Evolutionary conservation across 2,329 filamentous ascomycete species (phyloP), one percentile per base, ranked within the genome.

Genomic region (Scedosporium apiospermum): DNA sequence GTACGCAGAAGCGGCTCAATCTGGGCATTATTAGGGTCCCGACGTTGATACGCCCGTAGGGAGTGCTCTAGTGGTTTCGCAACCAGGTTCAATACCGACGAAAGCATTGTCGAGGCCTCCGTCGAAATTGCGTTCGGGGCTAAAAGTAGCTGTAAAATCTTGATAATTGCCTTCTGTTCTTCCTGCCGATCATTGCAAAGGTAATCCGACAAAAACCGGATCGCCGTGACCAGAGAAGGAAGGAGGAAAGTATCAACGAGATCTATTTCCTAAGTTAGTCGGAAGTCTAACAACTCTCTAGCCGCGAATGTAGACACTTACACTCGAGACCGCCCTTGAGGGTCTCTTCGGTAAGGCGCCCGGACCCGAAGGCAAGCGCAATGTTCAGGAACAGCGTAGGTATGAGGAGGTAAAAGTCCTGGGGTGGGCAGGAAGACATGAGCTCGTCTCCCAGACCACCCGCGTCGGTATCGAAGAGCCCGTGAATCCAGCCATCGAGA

Each of bases 401-500:
- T 14, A 92, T 85, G 3, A 95, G 79, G 18, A 90, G 76, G 68
- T 93, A 93, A 70, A 95, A 95, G 46, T 92, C 87, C 69, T 93
- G 90, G 1, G 91, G 91, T 1, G 88, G 86, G 68, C 90, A 95
- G 1, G 88, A 89, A 7, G 89, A 87, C 84, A 93, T 90, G 6
- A 93, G 77, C 63, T 93, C 90, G 68, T 95, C 90, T 6, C 86
- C 86, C 3, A 95, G 82, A 0, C 88, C 89, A 42, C 86, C 84
- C 12, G 85, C 83, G 67, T 93, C 89, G 6, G 83, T 85, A 65
- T 90, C 87, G 67, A 91, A 93, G 2, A 96, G 81, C 0, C 89
- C 89, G 34, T 85, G 84, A 23, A 93, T 86, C 90, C 91, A 96
- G 30, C 85, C 86, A 55, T 82, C 81, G 0, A 95, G 76, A 66